Conservation (phyloP, 495 filamentous ascomycete genomes). For the Talaromyces adpressus region DNA sequence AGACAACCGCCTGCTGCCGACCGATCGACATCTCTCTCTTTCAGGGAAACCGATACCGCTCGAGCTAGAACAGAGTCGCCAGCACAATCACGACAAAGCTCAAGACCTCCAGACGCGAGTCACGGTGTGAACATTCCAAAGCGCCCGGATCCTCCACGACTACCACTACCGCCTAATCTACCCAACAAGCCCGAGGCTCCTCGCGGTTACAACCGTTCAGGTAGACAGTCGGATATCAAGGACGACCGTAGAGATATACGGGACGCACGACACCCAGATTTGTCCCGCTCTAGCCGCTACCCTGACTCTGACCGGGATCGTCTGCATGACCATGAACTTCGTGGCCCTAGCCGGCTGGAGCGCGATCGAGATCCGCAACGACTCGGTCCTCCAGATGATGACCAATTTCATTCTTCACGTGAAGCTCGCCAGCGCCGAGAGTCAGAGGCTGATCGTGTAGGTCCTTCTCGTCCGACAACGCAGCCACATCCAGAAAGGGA, state of each 20-base stretch:
- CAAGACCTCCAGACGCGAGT: slow-evolving; percentile 23
- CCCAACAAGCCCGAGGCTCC: slow-evolving; percentile 19
- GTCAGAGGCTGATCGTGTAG: slow-evolving; percentile 28
- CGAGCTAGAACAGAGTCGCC: slow-evolving; percentile 11
- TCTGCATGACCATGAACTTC: slow-evolving; percentile 25
- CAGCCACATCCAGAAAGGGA: slow-evolving; percentile 27
- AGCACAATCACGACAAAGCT: slow-evolving; percentile 18
- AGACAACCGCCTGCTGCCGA: background rate
- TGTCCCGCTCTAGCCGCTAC: slow-evolving; percentile 29
- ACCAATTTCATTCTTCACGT: slow-evolving; percentile 35
- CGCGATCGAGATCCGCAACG: slow-evolving; percentile 9
- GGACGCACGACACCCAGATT: slow-evolving; percentile 31
- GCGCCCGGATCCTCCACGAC: slow-evolving; percentile 23
- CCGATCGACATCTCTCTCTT: background rate
- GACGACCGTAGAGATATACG: slow-evolving; percentile 36
- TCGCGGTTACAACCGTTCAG: slow-evolving; percentile 20
- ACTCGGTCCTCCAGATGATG: slow-evolving; percentile 27
- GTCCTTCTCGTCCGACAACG: slow-evolving; percentile 20
- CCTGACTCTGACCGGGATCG: slow-evolving; percentile 28
- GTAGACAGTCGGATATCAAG: slow-evolving; percentile 30
- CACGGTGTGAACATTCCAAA: slow-evolving; percentile 27
- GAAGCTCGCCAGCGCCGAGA: slow-evolving; percentile 25
- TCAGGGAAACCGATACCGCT: background rate
- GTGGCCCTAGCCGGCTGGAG: slow-evolving; percentile 14
- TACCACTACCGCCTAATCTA: slow-evolving; percentile 25